These are phyloP conservation scores for Hypomontagnella monticulosa DNA, from an alignment of 495 filamentous ascomycete species.

Conservation along the genomic window DNA sequence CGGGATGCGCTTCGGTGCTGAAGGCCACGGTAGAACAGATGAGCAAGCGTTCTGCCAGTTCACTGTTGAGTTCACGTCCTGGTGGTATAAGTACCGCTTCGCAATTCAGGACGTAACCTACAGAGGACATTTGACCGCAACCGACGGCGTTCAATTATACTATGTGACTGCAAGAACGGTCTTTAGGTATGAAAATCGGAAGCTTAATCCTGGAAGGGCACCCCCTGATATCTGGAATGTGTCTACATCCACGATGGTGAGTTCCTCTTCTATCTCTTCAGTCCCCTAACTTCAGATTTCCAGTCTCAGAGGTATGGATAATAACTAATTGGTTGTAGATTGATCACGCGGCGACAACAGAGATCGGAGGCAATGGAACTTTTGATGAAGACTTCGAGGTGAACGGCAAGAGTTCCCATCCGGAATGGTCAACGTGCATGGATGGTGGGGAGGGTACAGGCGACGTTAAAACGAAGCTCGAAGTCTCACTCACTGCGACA, in stretches of 20 bases:
- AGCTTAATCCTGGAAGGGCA: conserved; percentile 32
- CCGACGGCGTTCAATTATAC: conserved; percentile 32
- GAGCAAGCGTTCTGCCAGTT: conserved; percentile 32
- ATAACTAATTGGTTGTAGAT: conserved; percentile 14
- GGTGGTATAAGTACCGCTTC: conserved; percentile 40
- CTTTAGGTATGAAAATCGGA: conserved; percentile 35
- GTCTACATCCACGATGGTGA: conserved; percentile 39
- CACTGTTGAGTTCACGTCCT: conserved; percentile 30
- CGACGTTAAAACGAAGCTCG: conserved; percentile 37
- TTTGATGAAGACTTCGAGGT: conserved; percentile 29
- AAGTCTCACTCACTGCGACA: conserved; percentile 23
- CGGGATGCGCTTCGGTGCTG: conserved; percentile 17
- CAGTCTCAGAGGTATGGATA: background rate
- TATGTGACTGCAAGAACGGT: conserved; percentile 24
- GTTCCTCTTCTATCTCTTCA: background rate
- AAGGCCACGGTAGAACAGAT: conserved; percentile 36
- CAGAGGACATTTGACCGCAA: conserved; percentile 27
- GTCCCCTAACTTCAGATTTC: background rate
- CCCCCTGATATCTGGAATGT: conserved; percentile 38
- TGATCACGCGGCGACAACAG: conserved; percentile 12
- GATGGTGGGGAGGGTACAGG: conserved; percentile 35
- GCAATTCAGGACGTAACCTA: conserved; percentile 34
- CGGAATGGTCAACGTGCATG: conserved; percentile 39
- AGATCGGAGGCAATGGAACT: conserved; percentile 31
- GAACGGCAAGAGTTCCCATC: conserved; percentile 11